Base-by-base conservation (phyloP, 78 protist species). In the Chrysochromulina parva region DNA sequence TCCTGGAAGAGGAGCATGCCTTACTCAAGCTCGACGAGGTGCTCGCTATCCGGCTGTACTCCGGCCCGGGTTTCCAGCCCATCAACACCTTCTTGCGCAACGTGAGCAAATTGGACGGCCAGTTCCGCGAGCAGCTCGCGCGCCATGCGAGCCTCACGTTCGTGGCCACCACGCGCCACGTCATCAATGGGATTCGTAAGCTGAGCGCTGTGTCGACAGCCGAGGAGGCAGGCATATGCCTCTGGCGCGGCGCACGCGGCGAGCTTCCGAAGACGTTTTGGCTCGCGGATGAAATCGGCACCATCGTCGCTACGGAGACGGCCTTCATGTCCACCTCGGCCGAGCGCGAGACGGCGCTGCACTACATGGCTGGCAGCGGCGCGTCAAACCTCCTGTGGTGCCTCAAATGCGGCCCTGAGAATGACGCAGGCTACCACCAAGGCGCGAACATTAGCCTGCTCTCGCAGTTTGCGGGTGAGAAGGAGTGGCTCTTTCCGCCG, bases 21-120 rank as follows among this genome's bases (percentile, higher is more conserved):
- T 28, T 78, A 22, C 85, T 78, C 60, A 53, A 58, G 47, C 58
- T 14, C 65, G 85, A 78, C 85, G 85, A 78, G n/a, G 62, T 78
- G 26, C 58, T 82, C 53, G 88, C 88, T 1, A 69, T 82, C 50
- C 65, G 88, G 28, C 69, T 82, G n/a, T 82, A 82, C 69, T n/a
- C 69, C 11, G 88, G 88, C 55, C 88, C 88, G 48, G 88, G 54
- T 5, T 82, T 28, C 69, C 55, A 82, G 88, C 88, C 88, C 53
- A 53, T 82, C 88, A 82, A 82, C 69, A 3, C 10, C 53, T 82
- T 57, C 47, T 69, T 82, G 50, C 65, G 88, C 14, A 28, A 55
- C 53, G 28, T 82, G 9, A 69, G 26, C 9, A 3, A 1, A 53
- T 69, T 82, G 54, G 19, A 10, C 14, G 88, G 88, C 48, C 38